phyloP scores from a whole-genome alignment of 345 rosid genomes.

The Gossypium bickii region DNA sequence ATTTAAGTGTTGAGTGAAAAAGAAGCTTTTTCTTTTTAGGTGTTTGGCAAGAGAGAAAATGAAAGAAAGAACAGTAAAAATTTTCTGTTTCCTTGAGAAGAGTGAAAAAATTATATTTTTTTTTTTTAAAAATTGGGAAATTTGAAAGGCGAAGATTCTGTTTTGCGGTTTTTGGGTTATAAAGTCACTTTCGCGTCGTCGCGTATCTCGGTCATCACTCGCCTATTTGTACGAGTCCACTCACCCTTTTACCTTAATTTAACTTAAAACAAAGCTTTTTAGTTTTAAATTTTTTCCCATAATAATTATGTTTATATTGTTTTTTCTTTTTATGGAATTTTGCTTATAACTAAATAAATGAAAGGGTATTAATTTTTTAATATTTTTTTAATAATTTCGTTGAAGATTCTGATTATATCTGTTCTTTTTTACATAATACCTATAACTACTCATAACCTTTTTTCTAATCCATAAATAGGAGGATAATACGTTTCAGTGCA shows the following conservation, averaged over 20 bases:
- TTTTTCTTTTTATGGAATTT: background rate
- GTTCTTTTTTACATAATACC: fast-evolving
- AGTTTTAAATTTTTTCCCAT: too few relatives aligned
- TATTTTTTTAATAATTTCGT: too few relatives aligned
- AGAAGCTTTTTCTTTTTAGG: slow-evolving; percentile 11
- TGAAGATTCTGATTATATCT: too few relatives aligned
- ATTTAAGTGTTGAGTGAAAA: slow-evolving; percentile 10
- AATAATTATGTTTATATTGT: too few relatives aligned
- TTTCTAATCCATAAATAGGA: too few relatives aligned
- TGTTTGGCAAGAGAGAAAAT: slow-evolving; percentile 22
- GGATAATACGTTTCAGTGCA: fast-evolving
- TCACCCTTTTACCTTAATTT: background rate
- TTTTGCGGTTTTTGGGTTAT: slow-evolving; percentile 20
- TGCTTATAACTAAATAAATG: too few relatives aligned
- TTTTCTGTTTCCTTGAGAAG: slow-evolving; percentile 3
- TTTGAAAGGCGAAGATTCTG: slow-evolving; percentile 38
- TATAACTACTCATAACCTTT: fast-evolving
- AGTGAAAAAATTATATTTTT: background rate
- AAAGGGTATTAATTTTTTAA: too few relatives aligned
- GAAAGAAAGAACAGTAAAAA: background rate
- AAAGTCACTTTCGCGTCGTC: slow-evolving; percentile 50
- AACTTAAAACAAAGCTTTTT: background rate
- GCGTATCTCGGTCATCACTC: slow-evolving; percentile 48
- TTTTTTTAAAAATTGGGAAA: slow-evolving; percentile 1
- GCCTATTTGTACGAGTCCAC: slow-evolving; percentile 11